Evolutionary conservation across 2,329 filamentous ascomycete species (phyloP).

Genomic region (Scopulariopsis brevicaulis): DNA sequence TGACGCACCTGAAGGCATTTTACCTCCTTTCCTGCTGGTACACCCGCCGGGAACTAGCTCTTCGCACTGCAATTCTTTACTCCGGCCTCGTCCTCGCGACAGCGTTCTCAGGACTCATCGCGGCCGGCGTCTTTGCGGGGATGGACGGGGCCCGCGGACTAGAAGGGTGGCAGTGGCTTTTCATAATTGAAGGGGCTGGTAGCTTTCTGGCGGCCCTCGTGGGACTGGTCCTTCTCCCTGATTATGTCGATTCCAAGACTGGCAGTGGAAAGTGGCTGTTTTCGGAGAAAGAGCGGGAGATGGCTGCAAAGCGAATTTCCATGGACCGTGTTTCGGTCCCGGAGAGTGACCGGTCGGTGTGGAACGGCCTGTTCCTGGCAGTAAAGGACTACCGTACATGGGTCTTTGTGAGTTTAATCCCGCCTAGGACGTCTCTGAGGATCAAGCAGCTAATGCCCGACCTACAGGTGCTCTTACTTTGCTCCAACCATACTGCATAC

Average conservation of each 20-base stretch:
- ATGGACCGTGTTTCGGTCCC: constrained; percentile 13
- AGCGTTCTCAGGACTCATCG: constrained; percentile 54
- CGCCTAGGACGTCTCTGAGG: neutral
- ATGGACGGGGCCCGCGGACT: constrained; percentile 43
- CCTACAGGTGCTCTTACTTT: neutral
- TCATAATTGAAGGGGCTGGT: constrained; percentile 52
- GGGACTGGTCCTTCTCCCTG: constrained; percentile 7
- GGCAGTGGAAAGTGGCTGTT: constrained; percentile 9
- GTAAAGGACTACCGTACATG: constrained; percentile 13
- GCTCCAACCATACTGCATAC: neutral
- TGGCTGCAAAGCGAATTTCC: constrained; percentile 9
- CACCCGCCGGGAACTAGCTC: constrained; percentile 50
- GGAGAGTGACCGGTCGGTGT: constrained; percentile 6
- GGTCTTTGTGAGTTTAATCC: constrained; percentile 4
- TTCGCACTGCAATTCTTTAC: constrained; percentile 44
- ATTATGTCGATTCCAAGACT: constrained; percentile 7
- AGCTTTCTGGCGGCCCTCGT: constrained; percentile 18
- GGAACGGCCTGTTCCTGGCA: constrained; percentile 12
- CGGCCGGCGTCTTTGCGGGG: constrained; percentile 49
- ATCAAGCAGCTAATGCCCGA: neutral
- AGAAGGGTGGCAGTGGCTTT: constrained; percentile 56
- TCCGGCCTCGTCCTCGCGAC: constrained; percentile 55
- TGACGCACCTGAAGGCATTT: constrained; percentile 16
- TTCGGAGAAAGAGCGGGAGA: constrained; percentile 4
- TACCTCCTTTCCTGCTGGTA: constrained; percentile 37